A percentile compares a stretch with the other conserved stretches of the same genome.
phyloP scores from a whole-genome alignment of 306 rosid genomes.

The Senna siamea region DNA sequence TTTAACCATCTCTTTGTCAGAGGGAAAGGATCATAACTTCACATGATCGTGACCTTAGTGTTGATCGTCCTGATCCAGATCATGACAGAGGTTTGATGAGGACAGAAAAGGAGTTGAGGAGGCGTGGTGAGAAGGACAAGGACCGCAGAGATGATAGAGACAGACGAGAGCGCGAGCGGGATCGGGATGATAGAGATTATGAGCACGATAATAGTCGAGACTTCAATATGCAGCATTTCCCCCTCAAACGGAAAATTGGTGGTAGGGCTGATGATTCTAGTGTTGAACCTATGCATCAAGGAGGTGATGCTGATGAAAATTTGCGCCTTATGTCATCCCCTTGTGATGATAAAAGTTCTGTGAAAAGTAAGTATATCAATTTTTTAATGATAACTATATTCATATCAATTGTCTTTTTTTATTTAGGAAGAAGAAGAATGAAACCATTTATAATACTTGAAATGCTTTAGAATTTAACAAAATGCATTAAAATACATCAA shows the following conservation, averaged over 20 bases:
- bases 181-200: conserved; percentile 73
- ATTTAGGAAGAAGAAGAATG: no score
- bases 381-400: no score
- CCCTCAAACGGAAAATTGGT: conserved; percentile 67
- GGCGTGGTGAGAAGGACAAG: conserved; percentile 78
- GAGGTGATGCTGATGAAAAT: conserved; percentile 64
- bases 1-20: conserved; percentile 51
- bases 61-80: conserved; percentile 81
- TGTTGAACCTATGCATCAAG: conserved; percentile 57
- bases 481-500: no score
- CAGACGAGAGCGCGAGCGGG: conserved; percentile 65
- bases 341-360: conserved; percentile 71
- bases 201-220: conserved; percentile 72
- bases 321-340: conserved; percentile 63
- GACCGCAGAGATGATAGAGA: conserved; percentile 76
- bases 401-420: background rate
- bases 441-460: background rate
- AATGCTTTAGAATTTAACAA: background rate
- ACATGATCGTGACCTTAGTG: conserved; percentile 72
- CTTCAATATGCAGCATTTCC: conserved; percentile 39
- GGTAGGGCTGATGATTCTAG: conserved; percentile 65
- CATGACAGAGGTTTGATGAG: conserved; percentile 70
- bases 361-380: conserved; percentile 74
- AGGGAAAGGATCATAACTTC: conserved; percentile 65
- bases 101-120: conserved; percentile 77